Evolutionary conservation across 2,329 filamentous ascomycete genomes (phyloP).

Genomic region (Cadophora sp.): DNA sequence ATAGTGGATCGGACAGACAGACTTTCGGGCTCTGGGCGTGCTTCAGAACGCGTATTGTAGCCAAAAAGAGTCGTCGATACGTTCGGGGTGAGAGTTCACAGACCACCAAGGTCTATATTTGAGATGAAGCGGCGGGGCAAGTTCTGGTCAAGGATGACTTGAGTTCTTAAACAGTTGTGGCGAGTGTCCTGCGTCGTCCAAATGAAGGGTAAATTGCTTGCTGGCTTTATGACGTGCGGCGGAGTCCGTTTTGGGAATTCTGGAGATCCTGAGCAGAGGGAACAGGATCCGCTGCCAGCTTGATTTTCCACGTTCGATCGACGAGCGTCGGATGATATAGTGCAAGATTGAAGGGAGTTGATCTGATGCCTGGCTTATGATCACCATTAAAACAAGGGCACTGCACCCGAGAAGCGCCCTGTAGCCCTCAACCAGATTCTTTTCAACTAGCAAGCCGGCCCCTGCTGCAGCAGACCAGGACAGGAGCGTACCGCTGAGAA

Average conservation of each 20-base stretch:
- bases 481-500: constrained; percentile 37
- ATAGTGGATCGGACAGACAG: constrained; percentile 36
- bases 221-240: constrained; percentile 44
- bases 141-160: constrained; percentile 38
- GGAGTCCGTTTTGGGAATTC: constrained; percentile 38
- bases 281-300: constrained; percentile 38
- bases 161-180: constrained; percentile 37
- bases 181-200: constrained; percentile 41
- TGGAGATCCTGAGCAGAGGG: constrained; percentile 35
- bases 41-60: constrained; percentile 43
- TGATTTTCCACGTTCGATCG: constrained; percentile 42
- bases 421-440: constrained; percentile 36
- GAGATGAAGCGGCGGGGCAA: constrained; percentile 33
- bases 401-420: constrained; percentile 43
- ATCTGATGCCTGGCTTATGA: constrained; percentile 42
- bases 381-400: constrained; percentile 41
- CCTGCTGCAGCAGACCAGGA: constrained; percentile 32
- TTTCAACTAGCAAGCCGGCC: constrained; percentile 20
- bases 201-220: constrained; percentile 44
- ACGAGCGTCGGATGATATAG: constrained; percentile 43
- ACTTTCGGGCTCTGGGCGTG: constrained; percentile 38
- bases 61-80: constrained; percentile 37
- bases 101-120: constrained; percentile 37
- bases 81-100: constrained; percentile 33
- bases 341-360: constrained; percentile 42